Evolutionary conservation across 2,329 filamentous ascomycete genomes (phyloP).

Genomic region (Fusarium papillatum): DNA sequence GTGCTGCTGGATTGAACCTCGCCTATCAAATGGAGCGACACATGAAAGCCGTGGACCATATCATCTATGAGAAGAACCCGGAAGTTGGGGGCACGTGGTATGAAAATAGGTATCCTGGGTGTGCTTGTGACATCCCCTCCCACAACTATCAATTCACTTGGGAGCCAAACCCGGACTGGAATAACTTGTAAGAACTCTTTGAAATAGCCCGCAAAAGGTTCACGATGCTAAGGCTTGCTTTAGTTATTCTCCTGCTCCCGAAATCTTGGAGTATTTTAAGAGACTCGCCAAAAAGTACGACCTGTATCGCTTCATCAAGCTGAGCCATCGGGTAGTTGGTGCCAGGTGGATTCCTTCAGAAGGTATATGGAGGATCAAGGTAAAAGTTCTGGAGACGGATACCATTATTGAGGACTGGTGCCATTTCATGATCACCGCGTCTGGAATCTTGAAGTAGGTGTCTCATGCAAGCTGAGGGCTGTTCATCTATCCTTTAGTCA

Average conservation of each 20-base stretch:
- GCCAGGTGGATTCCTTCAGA: constrained; percentile 30
- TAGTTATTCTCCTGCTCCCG: constrained; percentile 31
- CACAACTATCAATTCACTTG: constrained; percentile 40
- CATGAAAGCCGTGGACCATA: constrained; percentile 12
- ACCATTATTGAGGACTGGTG: neutral
- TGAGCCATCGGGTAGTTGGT: constrained; percentile 33
- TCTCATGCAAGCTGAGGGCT: neutral
- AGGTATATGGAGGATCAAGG: neutral
- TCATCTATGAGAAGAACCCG: constrained; percentile 30
- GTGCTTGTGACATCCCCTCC: constrained; percentile 39
- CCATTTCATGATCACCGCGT: neutral
- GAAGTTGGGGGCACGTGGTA: constrained; percentile 32
- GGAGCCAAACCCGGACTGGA: constrained; percentile 26
- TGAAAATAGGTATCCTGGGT: constrained; percentile 29
- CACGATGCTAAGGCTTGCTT: neutral
- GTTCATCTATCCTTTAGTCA: neutral
- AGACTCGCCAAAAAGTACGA: constrained; percentile 39
- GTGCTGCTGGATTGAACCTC: constrained; percentile 12
- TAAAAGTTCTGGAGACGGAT: neutral
- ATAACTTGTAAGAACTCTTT: constrained; percentile 13
- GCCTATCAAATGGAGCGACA: constrained; percentile 20
- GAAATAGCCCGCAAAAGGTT: neutral
- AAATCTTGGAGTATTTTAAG: constrained; percentile 43
- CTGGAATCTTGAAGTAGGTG: neutral
- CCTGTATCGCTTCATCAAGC: constrained; percentile 35